These are phyloP conservation scores for Trypanosoma melophagium DNA, from an alignment of 208 protist genomes.

Conservation along the genomic window DNA sequence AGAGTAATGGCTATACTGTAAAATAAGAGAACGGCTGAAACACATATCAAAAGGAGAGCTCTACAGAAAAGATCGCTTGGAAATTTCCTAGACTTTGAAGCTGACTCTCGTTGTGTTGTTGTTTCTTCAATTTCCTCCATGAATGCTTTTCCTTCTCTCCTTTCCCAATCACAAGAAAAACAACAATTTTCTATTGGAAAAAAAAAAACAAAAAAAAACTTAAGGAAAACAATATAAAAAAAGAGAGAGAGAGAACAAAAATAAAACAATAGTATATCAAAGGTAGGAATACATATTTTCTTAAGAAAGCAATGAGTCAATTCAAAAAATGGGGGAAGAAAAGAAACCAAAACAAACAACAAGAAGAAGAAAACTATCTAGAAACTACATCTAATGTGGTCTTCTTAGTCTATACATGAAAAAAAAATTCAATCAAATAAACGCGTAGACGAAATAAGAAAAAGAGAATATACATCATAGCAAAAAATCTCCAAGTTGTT, in stretches of 20 bases:
- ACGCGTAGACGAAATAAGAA: constrained; percentile 10
- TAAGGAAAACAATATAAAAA: neutral
- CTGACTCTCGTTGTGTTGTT: too few relatives aligned
- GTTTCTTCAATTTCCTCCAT: too few relatives aligned
- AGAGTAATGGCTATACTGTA: neutral
- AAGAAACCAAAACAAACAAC: neutral
- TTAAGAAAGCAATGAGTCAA: constrained; percentile 11
- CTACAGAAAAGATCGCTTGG: neutral
- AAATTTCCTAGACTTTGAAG: neutral
- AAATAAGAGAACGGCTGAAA: constrained; percentile 3
- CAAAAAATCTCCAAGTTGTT: too few relatives aligned
- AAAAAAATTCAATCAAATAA: constrained; percentile 16
- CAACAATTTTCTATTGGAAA: too few relatives aligned
- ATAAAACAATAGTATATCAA: constrained; percentile 3
- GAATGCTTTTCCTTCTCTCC: too few relatives aligned
- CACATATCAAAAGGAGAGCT: neutral
- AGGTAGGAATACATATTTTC: neutral
- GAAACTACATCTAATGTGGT: neutral
- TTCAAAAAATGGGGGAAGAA: neutral
- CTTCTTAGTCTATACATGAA: constrained; percentile 9
- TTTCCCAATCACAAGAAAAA: too few relatives aligned
- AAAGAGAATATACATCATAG: neutral
- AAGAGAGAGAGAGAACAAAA: constrained; percentile 3
- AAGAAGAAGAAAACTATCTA: constrained; percentile 6
- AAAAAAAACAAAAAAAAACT: constrained; percentile 11